phyloP scores from a whole-genome alignment of 352 stramenopile genomes.

The Globisporangium cystogenes region DNA sequence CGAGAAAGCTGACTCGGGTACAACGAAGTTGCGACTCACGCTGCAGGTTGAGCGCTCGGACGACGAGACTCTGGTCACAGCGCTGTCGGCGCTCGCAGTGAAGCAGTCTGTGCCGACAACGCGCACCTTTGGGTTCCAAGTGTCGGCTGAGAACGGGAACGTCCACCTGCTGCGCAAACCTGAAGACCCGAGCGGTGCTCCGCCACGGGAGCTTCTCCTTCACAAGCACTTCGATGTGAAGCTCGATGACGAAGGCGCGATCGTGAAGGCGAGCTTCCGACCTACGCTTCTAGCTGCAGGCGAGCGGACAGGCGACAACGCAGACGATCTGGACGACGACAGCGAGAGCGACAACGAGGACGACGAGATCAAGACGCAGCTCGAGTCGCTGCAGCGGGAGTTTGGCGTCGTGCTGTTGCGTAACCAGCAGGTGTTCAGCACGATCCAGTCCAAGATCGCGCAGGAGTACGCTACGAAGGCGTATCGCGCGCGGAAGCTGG shows the following conservation, averaged over 20 bases:
- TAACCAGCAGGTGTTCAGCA: conserved; percentile 34
- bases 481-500: conserved; percentile 38
- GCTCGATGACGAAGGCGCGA: conserved; percentile 18
- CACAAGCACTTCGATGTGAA: conserved; percentile 60
- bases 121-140: conserved; percentile 32
- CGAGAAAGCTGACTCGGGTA: conserved; percentile 6
- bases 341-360: conserved; percentile 32
- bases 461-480: conserved; percentile 41
- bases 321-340: conserved; percentile 36
- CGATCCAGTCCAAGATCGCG: conserved; percentile 30
- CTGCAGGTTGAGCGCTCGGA: conserved; percentile 16
- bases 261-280: conserved; percentile 38
- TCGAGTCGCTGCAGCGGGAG: conserved; percentile 38
- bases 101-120: conserved; percentile 11
- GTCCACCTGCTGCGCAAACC: conserved; percentile 32
- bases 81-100: not conserved
- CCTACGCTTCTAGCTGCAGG: conserved; percentile 28
- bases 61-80: conserved; percentile 15
- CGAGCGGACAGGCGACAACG: conserved; percentile 30
- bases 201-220: conserved; percentile 36
- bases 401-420: conserved; percentile 34
- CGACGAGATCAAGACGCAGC: conserved; percentile 43
- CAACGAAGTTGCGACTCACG: conserved; percentile 19
- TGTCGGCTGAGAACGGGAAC: conserved; percentile 33
- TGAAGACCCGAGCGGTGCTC: not conserved